phyloP scores from a whole-genome alignment of 345 rosid genomes.

The Populus simonii region DNA sequence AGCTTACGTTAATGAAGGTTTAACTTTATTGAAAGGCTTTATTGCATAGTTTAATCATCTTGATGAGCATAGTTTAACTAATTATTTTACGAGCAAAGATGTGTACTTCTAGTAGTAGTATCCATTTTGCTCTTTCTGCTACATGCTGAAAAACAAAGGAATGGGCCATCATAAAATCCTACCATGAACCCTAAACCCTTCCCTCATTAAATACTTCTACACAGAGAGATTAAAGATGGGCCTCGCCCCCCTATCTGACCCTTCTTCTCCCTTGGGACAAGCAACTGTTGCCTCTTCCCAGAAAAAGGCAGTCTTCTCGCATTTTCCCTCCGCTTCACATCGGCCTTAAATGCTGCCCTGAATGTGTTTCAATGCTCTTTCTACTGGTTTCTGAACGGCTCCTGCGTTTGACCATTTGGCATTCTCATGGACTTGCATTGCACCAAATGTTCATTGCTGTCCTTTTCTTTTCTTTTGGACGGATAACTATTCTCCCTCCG shows the following conservation, averaged over 20 bases:
- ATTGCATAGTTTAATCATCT: neutral
- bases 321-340: neutral
- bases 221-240: neutral
- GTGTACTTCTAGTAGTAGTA: too few species aligned
- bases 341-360: constrained; percentile 8
- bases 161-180: constrained; percentile 6
- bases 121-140: too few species aligned
- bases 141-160: neutral
- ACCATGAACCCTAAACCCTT: neutral
- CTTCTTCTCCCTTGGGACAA: constrained; percentile 31
- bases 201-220: constrained; percentile 1
- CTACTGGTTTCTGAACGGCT: neutral
- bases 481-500: too few species aligned
- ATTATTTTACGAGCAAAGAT: neutral
- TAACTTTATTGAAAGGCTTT: too few species aligned
- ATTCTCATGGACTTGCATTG: neutral
- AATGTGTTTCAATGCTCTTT: constrained; percentile 10
- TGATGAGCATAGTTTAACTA: neutral
- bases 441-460: too few species aligned
- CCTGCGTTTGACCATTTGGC: constrained; percentile 31
- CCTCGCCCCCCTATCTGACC: constrained; percentile 27
- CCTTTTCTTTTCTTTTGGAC: too few species aligned
- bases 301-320: neutral
- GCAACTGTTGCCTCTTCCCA: constrained; percentile 24
- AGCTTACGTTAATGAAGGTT: too few species aligned